Evolutionary conservation across 306 rosid species (phyloP).

Genomic region (Cotoneaster glaucophyllus): DNA sequence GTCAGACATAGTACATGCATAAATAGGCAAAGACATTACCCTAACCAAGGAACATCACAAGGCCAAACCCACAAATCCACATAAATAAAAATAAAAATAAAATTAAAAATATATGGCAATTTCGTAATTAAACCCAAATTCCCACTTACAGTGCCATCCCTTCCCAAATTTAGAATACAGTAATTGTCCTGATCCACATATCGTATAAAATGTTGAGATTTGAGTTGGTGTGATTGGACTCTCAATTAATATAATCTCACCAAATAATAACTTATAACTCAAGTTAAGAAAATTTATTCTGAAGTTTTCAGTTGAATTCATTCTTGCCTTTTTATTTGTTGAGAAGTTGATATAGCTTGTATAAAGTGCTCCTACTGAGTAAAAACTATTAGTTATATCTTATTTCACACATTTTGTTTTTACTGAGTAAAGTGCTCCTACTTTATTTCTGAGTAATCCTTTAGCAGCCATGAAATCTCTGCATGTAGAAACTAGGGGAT

Average conservation of each 20-base stretch:
- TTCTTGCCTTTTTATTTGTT: not conserved
- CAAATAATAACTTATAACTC: not conserved
- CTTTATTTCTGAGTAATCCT: not conserved
- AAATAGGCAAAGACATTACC: no score
- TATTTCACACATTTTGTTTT: conserved; percentile 2
- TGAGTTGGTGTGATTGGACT: not conserved
- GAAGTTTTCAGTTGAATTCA: no score
- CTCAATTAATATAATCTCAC: no score
- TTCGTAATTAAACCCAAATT: no score
- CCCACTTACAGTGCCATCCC: not conserved
- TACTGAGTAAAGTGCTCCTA: conserved; percentile 11
- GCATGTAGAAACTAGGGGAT: not conserved
- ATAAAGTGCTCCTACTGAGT: no score
- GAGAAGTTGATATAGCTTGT: no score
- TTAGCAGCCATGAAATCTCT: conserved; percentile 11
- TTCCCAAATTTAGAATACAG: not conserved
- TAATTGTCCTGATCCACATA: no score
- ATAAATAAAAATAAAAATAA: no score
- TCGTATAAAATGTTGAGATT: not conserved
- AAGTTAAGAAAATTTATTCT: no score
- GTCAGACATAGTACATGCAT: rapidly evolving
- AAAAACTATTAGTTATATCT: not conserved
- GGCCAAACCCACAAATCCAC: no score
- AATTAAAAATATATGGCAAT: no score
- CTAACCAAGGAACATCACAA: no score